Conservation (phyloP, 1,284 basidiomycete species). For the Trichosporon asahii region DNA sequence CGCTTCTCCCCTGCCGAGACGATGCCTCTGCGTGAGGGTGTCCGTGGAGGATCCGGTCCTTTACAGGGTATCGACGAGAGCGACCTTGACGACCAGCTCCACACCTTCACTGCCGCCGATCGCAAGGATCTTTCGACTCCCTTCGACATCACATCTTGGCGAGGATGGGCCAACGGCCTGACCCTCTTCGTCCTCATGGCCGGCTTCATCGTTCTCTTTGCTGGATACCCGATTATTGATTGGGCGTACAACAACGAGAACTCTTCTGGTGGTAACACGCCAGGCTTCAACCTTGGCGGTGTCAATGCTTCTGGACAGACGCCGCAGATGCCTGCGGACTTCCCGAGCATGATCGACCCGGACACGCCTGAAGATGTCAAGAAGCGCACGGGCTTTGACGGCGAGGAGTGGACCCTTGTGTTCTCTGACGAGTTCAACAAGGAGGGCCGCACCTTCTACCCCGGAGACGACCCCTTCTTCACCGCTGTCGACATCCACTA, state of each 20-base stretch:
- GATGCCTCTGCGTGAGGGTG: not conserved
- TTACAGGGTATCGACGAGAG: conserved; percentile 35
- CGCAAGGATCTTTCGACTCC: conserved; percentile 47
- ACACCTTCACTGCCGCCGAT: conserved; percentile 54
- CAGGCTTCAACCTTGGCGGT: conserved; percentile 67
- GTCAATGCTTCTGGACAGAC: conserved; percentile 70
- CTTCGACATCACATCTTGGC: conserved; percentile 45
- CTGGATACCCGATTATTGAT: conserved; percentile 70
- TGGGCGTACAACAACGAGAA: conserved; percentile 54
- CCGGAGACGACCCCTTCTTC: conserved; percentile 56
- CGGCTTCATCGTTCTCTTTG: conserved; percentile 63
- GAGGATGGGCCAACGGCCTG: conserved; percentile 58
- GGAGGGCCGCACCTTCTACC: conserved; percentile 57
- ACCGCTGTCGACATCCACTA: conserved; percentile 56
- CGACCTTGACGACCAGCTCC: conserved; percentile 58
- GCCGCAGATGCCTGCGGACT: conserved; percentile 53
- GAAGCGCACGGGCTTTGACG: conserved; percentile 64
- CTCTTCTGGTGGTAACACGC: conserved; percentile 28
- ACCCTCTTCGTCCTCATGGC: conserved; percentile 52
- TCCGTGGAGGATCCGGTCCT: not conserved
- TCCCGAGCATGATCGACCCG: conserved; percentile 64
- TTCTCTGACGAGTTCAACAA: conserved; percentile 85
- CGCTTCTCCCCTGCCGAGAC: not conserved
- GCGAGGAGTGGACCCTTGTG: conserved; percentile 65
- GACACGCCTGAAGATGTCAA: conserved; percentile 60